Percentiles rank a stretch among this genome's conserved stretches.
These are phyloP conservation scores for Alternaria gaisen DNA, from an alignment of 2,329 filamentous ascomycete genomes.

Conservation along the genomic window DNA sequence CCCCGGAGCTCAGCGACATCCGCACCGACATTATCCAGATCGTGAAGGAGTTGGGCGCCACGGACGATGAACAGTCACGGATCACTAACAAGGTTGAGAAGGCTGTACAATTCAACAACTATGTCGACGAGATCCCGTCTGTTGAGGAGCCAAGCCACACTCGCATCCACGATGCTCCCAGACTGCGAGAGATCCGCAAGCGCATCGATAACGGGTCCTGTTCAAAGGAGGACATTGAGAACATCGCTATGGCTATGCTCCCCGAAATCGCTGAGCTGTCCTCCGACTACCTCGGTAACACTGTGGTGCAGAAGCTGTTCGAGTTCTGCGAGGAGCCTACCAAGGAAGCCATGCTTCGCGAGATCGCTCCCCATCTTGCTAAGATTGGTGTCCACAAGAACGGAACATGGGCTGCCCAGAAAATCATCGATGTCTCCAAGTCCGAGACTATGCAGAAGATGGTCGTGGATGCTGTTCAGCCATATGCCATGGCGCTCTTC, in stretches of 20 bases:
- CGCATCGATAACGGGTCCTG: conserved; percentile 95
- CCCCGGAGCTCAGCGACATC: conserved; percentile 79
- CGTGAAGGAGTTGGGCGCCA: conserved; percentile 86
- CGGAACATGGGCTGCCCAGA: conserved; percentile 98
- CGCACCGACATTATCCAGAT: conserved; percentile 85
- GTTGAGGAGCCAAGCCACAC: conserved; percentile 88
- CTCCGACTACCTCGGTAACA: conserved; percentile 97
- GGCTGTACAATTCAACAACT: conserved; percentile 77
- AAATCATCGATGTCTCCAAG: conserved; percentile 97
- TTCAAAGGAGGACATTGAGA: conserved; percentile 86
- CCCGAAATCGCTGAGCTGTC: conserved; percentile 94
- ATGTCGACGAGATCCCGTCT: conserved; percentile 84
- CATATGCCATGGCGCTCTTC: conserved; percentile 91
- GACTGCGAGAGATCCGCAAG: conserved; percentile 94
- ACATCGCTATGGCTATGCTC: conserved; percentile 91
- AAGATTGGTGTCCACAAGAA: conserved; percentile 99
- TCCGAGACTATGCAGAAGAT: conserved; percentile 81
- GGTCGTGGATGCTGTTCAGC: conserved; percentile 83
- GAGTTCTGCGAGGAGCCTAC: conserved; percentile 92
- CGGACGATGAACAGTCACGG: conserved; percentile 75
- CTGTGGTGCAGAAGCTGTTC: conserved; percentile 98
- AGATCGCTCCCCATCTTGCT: conserved; percentile 90
- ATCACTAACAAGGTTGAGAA: conserved; percentile 78
- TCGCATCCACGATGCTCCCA: conserved; percentile 90
- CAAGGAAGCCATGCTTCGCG: conserved; percentile 87